Conservation (phyloP, 345 rosid species). For the Eucalyptus virginea region DNA sequence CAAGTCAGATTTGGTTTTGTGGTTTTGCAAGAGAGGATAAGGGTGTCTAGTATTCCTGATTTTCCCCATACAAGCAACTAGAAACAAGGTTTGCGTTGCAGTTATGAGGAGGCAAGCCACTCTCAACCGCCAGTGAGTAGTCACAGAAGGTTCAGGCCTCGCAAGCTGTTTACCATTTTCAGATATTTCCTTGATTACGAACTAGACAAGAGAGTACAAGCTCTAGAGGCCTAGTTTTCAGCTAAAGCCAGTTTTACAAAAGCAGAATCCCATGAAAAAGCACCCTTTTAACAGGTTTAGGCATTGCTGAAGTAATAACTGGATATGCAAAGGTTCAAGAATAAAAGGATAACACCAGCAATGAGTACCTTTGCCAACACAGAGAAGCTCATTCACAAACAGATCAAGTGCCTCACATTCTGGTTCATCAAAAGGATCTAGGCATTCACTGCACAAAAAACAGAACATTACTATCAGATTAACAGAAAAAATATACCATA, state of each 20-base stretch:
- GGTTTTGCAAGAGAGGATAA: not conserved
- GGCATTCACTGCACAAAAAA: constrained; percentile 44
- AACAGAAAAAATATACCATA: not conserved
- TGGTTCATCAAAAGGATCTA: constrained; percentile 83
- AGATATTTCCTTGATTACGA: not conserved
- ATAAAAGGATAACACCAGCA: not conserved
- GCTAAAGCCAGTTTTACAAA: not conserved
- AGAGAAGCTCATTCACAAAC: constrained; percentile 74
- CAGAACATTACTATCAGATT: not conserved
- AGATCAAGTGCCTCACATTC: constrained; percentile 74
- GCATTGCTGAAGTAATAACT: not conserved
- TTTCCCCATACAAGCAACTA: not conserved
- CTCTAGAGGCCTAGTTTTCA: too few relatives aligned
- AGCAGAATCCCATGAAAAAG: not conserved
- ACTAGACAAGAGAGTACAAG: not conserved
- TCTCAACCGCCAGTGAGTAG: not conserved
- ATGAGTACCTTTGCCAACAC: constrained; percentile 59
- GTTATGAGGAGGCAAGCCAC: not conserved
- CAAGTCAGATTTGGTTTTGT: not conserved
- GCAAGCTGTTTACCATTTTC: not conserved
- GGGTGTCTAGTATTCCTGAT: not conserved
- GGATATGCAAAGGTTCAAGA: not conserved
- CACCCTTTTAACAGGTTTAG: not conserved
- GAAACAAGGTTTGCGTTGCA: not conserved
- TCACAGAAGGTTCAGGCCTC: not conserved